Evolutionary conservation across 495 filamentous ascomycete genomes (phyloP).

Genomic region (Lophiostoma macrostomum): DNA sequence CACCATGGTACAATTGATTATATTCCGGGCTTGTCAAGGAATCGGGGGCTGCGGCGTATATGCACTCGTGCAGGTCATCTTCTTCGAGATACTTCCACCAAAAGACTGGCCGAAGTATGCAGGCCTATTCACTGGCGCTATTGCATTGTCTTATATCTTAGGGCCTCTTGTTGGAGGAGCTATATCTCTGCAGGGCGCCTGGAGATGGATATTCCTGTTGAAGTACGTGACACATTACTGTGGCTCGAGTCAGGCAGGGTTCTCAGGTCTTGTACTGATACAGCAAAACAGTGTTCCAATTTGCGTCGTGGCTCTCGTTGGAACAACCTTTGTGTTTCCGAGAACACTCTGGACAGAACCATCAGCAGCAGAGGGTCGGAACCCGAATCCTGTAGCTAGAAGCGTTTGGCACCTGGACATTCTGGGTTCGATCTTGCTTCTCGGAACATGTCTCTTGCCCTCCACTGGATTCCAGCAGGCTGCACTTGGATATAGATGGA

Average conservation of each 20-base stretch:
- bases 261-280: neutral
- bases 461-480: constrained; percentile 26
- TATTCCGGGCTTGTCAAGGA: constrained; percentile 5
- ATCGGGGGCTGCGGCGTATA: constrained; percentile 8
- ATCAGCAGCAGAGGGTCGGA: neutral
- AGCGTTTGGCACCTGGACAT: constrained; percentile 13
- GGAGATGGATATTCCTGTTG: constrained; percentile 40
- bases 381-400: neutral
- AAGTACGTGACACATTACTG: too few relatives aligned
- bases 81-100: constrained; percentile 49
- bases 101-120: constrained; percentile 39
- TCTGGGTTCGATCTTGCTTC: constrained; percentile 14
- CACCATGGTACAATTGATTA: constrained; percentile 40
- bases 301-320: neutral
- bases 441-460: constrained; percentile 19
- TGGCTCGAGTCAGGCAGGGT: too few relatives aligned
- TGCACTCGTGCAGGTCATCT: constrained; percentile 51
- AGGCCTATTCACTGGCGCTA: constrained; percentile 36
- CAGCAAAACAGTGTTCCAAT: constrained; percentile 8
- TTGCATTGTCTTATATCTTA: constrained; percentile 41
- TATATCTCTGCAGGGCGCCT: constrained; percentile 39
- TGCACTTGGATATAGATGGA: constrained; percentile 6
- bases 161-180: constrained; percentile 49
- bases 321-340: neutral
- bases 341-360: neutral